phyloP scores from a whole-genome alignment of 768 basidiomycete genomes.

The Saitozyma sp. region DNA sequence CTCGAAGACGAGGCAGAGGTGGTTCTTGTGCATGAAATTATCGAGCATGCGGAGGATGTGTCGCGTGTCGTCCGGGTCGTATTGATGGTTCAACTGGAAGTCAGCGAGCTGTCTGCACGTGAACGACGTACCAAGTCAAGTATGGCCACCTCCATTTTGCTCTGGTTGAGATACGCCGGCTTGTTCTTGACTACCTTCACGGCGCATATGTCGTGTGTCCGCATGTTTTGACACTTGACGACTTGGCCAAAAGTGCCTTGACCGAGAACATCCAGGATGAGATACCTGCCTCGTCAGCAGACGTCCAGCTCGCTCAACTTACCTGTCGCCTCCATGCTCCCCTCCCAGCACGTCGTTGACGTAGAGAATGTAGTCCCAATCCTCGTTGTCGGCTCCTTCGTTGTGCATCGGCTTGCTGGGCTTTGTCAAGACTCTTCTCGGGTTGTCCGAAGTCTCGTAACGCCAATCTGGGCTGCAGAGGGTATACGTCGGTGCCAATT shows the following conservation, averaged over 20 bases:
- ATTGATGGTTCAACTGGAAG: conserved; percentile 82
- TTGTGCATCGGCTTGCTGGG: conserved; percentile 94
- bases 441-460: conserved; percentile 93
- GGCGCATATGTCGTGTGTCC: conserved; percentile 96
- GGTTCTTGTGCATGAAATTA: conserved; percentile 93
- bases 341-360: conserved; percentile 96
- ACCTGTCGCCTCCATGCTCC: conserved; percentile 87
- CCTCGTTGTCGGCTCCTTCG: conserved; percentile 97
- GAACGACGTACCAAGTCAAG: conserved; percentile 75
- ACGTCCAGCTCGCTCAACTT: conserved; percentile 49
- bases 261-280: conserved; percentile 96
- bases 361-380: conserved; percentile 98
- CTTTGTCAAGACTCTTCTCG: conserved; percentile 93
- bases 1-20: conserved; percentile 97
- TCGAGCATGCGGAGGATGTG: conserved; percentile 93
- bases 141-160: conserved; percentile 99
- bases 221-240: conserved; percentile 99
- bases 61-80: conserved; percentile 91
- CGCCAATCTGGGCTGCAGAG: conserved; percentile 93
- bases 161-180: conserved; percentile 98
- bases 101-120: conserved; percentile 2
- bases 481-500: conserved; percentile 84
- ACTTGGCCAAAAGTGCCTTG: conserved; percentile 99
- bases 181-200: conserved; percentile 99
- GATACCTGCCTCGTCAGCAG: conserved; percentile 62